Evolutionary conservation across 2,329 filamentous ascomycete genomes (phyloP), one percentile per base, ranked within the genome.

Genomic region (Nothophoma quercina): DNA sequence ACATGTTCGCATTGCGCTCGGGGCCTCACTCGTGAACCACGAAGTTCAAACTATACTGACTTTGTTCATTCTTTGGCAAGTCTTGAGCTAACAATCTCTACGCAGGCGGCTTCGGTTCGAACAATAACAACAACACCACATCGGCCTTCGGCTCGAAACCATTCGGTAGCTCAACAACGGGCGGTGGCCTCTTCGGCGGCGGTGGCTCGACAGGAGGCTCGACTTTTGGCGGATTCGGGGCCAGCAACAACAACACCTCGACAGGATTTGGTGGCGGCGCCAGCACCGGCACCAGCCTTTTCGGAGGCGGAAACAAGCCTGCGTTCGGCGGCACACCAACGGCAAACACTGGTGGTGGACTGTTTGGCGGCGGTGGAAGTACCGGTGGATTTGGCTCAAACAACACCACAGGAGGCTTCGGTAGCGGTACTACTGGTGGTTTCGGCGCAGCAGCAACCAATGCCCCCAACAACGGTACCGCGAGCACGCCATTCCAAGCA

Each of bases 401-500:
- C 29, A 62, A 56, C 51, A 59, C 60, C 10, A 56, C 61, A 8
- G 57, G 56, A 36, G 67, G 60, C 30, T 68, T 68, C 35, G 68
- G 68, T 42, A 49, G 56, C 15, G 63, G 58, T 10, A 44, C 58
- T 15, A 51, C 60, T 22, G 68, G 72, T 15, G 72, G 71, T 44
- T 74, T 74, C 47, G 71, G 70, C 13, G 54, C 58, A 32, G 51
- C 49, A 22, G 55, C 28, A 39, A 55, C 51, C 35, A 54, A 60
- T 22, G 58, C 61, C 4, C 58, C 63, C 19, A 77, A 78, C 61
- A 80, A 79, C 54, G 91, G 91, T 52, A 93, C 90, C 8, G 87
- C 81, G 12, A 79, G 70, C 47, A 75, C 82, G 3, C 82, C 87
- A 5, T 96, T 93, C 76, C 77, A 84, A 55, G 79, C 90, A 0